Evolutionary conservation across 257 asterid species (phyloP).

Genomic region (Solanum lycopersicoides): DNA sequence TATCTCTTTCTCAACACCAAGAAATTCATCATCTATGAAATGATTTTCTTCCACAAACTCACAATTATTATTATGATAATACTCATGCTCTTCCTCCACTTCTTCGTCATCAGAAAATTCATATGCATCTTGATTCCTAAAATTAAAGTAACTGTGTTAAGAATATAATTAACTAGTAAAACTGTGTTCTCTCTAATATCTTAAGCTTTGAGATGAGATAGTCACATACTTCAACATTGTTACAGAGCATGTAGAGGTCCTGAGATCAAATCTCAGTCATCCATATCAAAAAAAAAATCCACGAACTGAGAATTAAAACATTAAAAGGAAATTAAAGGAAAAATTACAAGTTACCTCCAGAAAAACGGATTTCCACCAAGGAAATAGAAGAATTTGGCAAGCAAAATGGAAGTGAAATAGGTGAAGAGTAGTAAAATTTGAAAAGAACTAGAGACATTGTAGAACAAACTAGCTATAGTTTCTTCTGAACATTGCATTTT

Average conservation of each 20-base stretch:
- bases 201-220: not conserved
- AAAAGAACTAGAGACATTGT: slow-evolving; percentile 60
- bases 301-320: not conserved
- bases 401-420: slow-evolving; percentile 65
- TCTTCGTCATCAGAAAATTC: slow-evolving; percentile 64
- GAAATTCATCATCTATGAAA: not conserved
- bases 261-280: not conserved
- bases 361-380: slow-evolving; percentile 66
- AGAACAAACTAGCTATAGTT: slow-evolving; percentile 62
- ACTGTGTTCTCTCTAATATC: not conserved
- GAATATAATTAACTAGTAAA: not conserved
- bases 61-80: not conserved
- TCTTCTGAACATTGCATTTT: slow-evolving; percentile 66
- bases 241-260: not conserved
- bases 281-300: not conserved
- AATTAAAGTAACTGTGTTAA: not conserved
- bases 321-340: not conserved
- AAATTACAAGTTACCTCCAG: slow-evolving; percentile 34
- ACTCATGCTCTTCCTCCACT: slow-evolving; percentile 13
- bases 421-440: slow-evolving; percentile 66
- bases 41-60: not conserved
- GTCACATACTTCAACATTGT: not conserved
- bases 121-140: slow-evolving; percentile 53
- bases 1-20: slow-evolving; percentile 1
- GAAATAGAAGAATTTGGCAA: slow-evolving; percentile 48